A percentile compares a stretch with the other conserved stretches of the same genome.
phyloP scores from a whole-genome alignment of 306 rosid genomes.

The Luffa acutangula region DNA sequence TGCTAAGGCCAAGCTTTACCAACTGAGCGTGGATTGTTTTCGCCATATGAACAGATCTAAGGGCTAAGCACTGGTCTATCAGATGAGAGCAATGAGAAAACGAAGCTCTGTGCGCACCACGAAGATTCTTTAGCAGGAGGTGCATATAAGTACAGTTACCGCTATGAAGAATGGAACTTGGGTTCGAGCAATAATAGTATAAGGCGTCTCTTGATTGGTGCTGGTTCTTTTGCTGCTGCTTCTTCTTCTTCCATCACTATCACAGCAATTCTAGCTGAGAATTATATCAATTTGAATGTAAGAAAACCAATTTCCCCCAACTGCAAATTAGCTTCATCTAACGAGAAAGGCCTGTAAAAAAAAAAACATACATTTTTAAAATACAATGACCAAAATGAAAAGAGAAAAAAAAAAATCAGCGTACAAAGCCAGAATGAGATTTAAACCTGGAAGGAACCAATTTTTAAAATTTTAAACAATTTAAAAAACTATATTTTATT shows the following conservation, averaged over 20 bases:
- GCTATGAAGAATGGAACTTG: conserved; percentile 1
- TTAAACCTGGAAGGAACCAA: too few relatives aligned
- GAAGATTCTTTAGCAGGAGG: conserved; percentile 38
- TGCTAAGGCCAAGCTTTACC: conserved; percentile 55
- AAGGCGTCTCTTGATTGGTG: neutral
- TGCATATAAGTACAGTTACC: conserved; percentile 39
- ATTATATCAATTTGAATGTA: neutral
- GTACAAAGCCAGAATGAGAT: too few relatives aligned
- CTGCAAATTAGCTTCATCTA: neutral
- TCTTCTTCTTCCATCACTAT: neutral
- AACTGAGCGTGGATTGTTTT: conserved; percentile 49
- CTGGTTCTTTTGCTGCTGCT: neutral
- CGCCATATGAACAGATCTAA: conserved; percentile 25
- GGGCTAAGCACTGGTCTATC: conserved; percentile 29
- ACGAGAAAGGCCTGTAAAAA: neutral
- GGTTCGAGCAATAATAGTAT: neutral
- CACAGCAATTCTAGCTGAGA: neutral
- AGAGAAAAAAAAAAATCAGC: too few relatives aligned
- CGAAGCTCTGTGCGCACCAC: conserved; percentile 19
- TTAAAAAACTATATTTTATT: too few relatives aligned
- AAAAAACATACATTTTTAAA: too few relatives aligned
- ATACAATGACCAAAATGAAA: too few relatives aligned
- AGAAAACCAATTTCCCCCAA: neutral
- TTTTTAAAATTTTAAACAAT: too few relatives aligned
- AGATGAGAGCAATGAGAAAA: conserved; percentile 42